A percentile compares a stretch with the other conserved stretches of the same genome.
Conservation (phyloP, 345 rosid species). For the Brassica carinata region DNA sequence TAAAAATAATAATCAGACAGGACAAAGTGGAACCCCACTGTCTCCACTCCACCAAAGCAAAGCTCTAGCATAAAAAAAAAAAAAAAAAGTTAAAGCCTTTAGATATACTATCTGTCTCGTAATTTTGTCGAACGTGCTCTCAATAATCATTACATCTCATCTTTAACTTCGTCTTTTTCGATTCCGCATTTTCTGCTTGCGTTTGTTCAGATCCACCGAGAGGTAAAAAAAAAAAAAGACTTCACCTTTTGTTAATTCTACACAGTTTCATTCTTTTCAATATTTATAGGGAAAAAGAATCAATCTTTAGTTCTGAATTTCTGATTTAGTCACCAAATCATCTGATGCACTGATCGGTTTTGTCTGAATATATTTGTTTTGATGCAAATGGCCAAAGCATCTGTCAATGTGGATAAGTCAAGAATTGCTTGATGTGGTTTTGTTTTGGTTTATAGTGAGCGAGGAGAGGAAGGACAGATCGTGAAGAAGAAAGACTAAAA, state of each 20-base stretch:
- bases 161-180: neutral
- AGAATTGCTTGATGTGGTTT: slow-evolving; percentile 3
- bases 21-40: slow-evolving; percentile 43
- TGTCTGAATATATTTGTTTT: neutral
- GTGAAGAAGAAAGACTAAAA: neutral
- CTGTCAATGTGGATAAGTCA: neutral
- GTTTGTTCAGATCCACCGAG: slow-evolving; percentile 18
- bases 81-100: neutral
- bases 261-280: neutral
- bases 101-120: neutral
- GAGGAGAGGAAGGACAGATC: slow-evolving; percentile 25
- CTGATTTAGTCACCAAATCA: neutral
- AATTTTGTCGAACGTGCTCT: slow-evolving; percentile 29
- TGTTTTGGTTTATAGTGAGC: slow-evolving; percentile 3
- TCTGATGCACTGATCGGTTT: slow-evolving; percentile 1
- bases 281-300: neutral
- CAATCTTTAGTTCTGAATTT: slow-evolving; percentile 16
- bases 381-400: neutral
- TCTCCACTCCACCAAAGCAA: slow-evolving; percentile 29
- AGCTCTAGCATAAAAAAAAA: neutral
- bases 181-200: neutral
- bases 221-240: slow-evolving; percentile 19
- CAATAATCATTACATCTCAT: slow-evolving; percentile 24
- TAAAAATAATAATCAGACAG: slow-evolving; percentile 8
- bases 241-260: too few species aligned